Base-by-base conservation (phyloP, 2,329 filamentous ascomycete species). In the Exophiala spinifera region DNA sequence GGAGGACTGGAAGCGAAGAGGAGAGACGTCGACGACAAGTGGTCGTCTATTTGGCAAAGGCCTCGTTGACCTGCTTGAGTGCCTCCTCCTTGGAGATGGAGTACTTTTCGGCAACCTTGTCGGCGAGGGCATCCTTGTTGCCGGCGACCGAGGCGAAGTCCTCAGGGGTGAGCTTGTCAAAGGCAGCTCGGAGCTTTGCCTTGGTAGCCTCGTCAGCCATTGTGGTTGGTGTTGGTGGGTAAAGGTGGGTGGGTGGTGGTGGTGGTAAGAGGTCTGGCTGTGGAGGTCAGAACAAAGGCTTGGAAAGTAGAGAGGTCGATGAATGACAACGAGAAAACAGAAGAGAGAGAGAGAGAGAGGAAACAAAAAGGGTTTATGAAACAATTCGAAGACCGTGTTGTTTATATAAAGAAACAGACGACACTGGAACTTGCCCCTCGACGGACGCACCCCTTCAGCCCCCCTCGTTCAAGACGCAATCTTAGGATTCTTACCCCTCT, bases 81-180 rank as follows among this genome's bases (percentile, higher is more conserved):
- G 60, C 60, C 55, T 61, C 60, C 17, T 60, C 60, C 60, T 59
- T 55, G 44, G 56, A 60, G 57, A 61, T 57, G 46, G 52, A 45
- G 52, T 61, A 58, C 19, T 44, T 45, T 43, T 53, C 54, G 34
- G 57, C 57, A 28, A 61, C 60, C 56, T 57, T 57, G 37, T 57
- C 51, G 46, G 45, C 46, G 42, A 61, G 60, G 44, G 23, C 56
- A 4, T 57, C 54, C 43, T 52, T 51, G 56, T 60, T 56, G 28
- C 60, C 60, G 33, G 53, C 50, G 46, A 53, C 53, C 28, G 54
- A 34, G 37, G 51, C 52, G 46, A 61, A 61, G 49, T 61, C 60
- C n/a, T 57, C 51, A 17, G 60, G 57, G 46, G 51, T 60, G 56
- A 61, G 56, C 52, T 61, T 61, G 54, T 61, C 60, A 49, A 61